A percentile compares a stretch with the other conserved stretches of the same genome.
Evolutionary conservation across 441 rosid genomes (phyloP).

Genomic region (Erodium trifolium): DNA sequence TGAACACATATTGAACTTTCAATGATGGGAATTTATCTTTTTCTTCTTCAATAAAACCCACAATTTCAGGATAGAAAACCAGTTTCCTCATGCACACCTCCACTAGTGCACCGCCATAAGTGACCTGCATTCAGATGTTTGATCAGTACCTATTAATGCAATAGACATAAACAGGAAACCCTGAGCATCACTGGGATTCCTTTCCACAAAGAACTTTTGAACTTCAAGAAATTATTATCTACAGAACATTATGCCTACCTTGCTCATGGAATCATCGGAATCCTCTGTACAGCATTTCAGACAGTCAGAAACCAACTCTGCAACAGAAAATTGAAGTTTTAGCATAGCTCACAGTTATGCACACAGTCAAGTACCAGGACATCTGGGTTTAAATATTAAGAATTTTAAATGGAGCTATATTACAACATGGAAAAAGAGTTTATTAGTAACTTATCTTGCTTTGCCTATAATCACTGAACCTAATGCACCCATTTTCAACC

Average conservation of each 20-base stretch:
- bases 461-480: no score
- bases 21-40: constrained; percentile 62
- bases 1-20: constrained; percentile 65
- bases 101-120: constrained; percentile 68
- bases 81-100: constrained; percentile 91
- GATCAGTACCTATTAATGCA: neutral
- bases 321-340: no score
- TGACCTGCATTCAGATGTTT: constrained; percentile 34
- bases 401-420: no score
- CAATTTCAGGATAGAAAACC: constrained; percentile 86
- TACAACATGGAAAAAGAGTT: no score
- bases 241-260: constrained; percentile 35
- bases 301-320: constrained; percentile 91
- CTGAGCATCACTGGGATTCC: neutral
- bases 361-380: neutral
- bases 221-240: neutral
- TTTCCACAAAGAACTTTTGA: neutral
- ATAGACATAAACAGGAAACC: neutral
- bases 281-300: constrained; percentile 91
- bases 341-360: no score
- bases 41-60: constrained; percentile 83
- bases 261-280: constrained; percentile 72
- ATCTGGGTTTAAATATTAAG: neutral
- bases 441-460: no score
- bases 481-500: no score